Evolutionary conservation across 352 stramenopile species (phyloP).

Genomic region (Plasmopara halstedii): DNA sequence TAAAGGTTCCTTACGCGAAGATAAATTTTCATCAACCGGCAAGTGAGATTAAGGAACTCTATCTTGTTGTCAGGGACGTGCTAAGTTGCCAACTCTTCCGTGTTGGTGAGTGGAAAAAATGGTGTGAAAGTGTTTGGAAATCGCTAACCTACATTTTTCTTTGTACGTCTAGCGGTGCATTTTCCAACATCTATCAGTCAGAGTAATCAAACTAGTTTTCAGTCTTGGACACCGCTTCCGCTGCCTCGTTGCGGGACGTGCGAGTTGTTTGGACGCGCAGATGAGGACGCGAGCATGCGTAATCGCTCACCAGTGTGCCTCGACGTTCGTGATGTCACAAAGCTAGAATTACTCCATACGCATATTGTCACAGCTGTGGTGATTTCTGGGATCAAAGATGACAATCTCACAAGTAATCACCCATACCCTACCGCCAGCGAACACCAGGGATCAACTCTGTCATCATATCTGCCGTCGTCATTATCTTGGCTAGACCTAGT

Average conservation of each 20-base stretch:
- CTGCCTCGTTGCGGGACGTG: slow-evolving; percentile 50
- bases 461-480: slow-evolving; percentile 13
- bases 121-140: not conserved
- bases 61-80: slow-evolving; percentile 38
- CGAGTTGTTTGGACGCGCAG: slow-evolving; percentile 28
- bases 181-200: slow-evolving; percentile 10
- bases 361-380: not conserved
- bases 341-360: slow-evolving; percentile 11
- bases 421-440: not conserved
- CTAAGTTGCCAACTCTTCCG: slow-evolving; percentile 54
- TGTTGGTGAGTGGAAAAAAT: slow-evolving; percentile 31
- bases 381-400: not conserved
- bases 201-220: slow-evolving; percentile 10
- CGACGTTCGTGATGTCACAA: slow-evolving; percentile 26
- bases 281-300: not conserved
- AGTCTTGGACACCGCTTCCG: slow-evolving; percentile 34
- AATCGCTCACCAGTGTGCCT: slow-evolving; percentile 15
- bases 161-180: slow-evolving; percentile 11
- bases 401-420: not conserved
- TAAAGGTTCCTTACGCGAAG: slow-evolving; percentile 15
- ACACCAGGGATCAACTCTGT: slow-evolving; percentile 3
- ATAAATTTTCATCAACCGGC: slow-evolving; percentile 11
- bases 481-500: slow-evolving; percentile 16
- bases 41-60: slow-evolving; percentile 22
- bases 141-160: slow-evolving; percentile 2